Evolutionary conservation across 78 protist species (phyloP), one percentile per base, ranked within the genome.

Genomic region (Trichosphaerium sp.): DNA sequence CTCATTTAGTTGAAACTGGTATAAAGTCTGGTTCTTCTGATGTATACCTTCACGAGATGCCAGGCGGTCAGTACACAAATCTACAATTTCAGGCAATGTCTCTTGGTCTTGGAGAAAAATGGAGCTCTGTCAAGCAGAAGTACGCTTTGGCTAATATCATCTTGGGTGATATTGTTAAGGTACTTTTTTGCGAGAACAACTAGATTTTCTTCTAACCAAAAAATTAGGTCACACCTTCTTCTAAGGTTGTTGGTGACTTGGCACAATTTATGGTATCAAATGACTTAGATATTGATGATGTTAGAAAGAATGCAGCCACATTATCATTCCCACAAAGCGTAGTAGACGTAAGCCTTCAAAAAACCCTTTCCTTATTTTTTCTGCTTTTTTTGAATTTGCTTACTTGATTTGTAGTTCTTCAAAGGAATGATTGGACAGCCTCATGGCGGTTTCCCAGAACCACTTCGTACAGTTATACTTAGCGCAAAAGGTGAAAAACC

Each of bases 31-130:
- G 76, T 12, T 42, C 44, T 11, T 8, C 74, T 3, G 78, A 75
- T 28, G 82, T 82, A 11, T 84, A 74, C 67, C 39, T 41, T n/a
- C 63, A 84, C 68, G 78, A 84, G 69, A 84, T 84, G 29, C 90
- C 90, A 14, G 90, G 90, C 21, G 90, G 90, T 0, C 90, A 84
- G 82, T 84, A 73, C 82, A 65, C 86, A 57, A 84, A 84, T 75
- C 65, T 84, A 39, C 66, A 62, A 38, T 65, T 63, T 66, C 90
- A 84, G 32, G 26, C 77, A 2, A 1, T 4, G 58, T 4, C 64
- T 35, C 57, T 83, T 37, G 80, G 84, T 3, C 76, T 79, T 23
- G 39, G 32, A 40, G 72, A 57, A 43, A 47, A 55, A 41, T 84
- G 90, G 90, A 23, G 49, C 5, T 51, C 40, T 44, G 54, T 80